These are phyloP conservation scores for Xylaria sp. DNA, from an alignment of 2,329 filamentous ascomycete genomes.

Conservation along the genomic window DNA sequence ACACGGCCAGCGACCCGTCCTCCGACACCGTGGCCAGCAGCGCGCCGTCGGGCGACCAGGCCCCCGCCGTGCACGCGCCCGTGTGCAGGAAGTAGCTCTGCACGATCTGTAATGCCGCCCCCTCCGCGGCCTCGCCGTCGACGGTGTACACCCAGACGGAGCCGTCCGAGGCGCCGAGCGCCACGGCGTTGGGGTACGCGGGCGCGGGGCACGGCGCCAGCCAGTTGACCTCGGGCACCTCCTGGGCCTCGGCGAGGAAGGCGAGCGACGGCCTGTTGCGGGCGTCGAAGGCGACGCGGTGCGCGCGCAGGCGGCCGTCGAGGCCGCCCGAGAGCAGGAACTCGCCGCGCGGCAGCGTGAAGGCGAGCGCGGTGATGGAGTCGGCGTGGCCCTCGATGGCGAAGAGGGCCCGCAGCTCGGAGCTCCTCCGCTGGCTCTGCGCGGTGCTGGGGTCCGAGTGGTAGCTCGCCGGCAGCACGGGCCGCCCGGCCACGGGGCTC, in stretches of 20 bases:
- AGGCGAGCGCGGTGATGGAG: conserved; percentile 83
- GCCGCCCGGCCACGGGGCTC: conserved; percentile 61
- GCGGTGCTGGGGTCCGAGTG: conserved; percentile 63
- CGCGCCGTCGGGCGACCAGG: conserved; percentile 86
- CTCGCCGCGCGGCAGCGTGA: conserved; percentile 81
- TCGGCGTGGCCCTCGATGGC: conserved; percentile 89
- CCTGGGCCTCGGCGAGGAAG: conserved; percentile 77
- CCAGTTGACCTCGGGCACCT: conserved; percentile 97
- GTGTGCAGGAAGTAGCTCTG: conserved; percentile 94
- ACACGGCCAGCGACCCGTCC: conserved; percentile 86
- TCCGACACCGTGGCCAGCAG: conserved; percentile 88
- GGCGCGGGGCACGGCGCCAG: conserved; percentile 73
- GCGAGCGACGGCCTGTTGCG: conserved; percentile 54
- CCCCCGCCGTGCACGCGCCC: conserved; percentile 80
- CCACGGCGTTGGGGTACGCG: conserved; percentile 76
- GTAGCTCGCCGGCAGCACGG: conserved; percentile 77
- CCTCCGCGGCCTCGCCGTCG: conserved; percentile 61
- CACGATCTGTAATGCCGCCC: conserved; percentile 73
- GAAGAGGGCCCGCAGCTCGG: conserved; percentile 66
- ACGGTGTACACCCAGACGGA: conserved; percentile 96
- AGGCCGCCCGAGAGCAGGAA: conserved; percentile 85
- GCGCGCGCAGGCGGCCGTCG: conserved; percentile 79
- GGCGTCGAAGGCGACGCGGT: conserved; percentile 55
- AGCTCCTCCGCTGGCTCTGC: conserved; percentile 50
- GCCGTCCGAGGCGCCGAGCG: conserved; percentile 86